Evolutionary conservation across 192 early-diverging fungal species (phyloP).

Genomic region (Gonapodya prolifera): DNA sequence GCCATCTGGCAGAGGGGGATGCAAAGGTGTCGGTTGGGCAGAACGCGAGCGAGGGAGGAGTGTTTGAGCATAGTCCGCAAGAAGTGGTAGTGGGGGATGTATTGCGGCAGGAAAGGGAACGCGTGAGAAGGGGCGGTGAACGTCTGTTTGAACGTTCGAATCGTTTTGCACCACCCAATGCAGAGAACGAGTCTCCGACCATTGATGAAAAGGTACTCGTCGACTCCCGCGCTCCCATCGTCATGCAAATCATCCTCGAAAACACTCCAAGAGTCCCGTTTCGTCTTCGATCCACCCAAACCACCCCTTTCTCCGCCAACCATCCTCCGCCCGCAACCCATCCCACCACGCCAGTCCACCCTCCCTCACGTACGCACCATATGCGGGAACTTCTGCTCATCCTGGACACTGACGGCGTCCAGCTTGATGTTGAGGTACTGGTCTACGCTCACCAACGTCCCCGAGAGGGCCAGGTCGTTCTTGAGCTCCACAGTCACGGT

Average conservation of each 20-base stretch:
- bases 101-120: no score
- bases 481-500: conserved; percentile 95
- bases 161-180: neutral
- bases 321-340: neutral
- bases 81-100: no score
- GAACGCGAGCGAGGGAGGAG: no score
- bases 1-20: conserved; percentile 43
- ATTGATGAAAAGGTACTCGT: neutral
- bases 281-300: neutral
- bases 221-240: neutral
- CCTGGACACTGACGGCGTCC: conserved; percentile 73
- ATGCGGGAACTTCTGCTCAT: conserved; percentile 81
- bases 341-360: no score
- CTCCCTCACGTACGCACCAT: no score
- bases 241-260: no score
- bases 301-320: neutral
- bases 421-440: conserved; percentile 99
- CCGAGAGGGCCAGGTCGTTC: conserved; percentile 89
- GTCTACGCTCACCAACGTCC: conserved; percentile 92
- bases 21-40: neutral
- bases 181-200: neutral
- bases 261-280: neutral
- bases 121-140: no score
- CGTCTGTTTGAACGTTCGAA: no score
- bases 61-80: no score